Percentiles rank a stretch among this genome's conserved stretches.
Conservation (phyloP, 257 asterid genomes). For the Solanum pinnatisectum region DNA sequence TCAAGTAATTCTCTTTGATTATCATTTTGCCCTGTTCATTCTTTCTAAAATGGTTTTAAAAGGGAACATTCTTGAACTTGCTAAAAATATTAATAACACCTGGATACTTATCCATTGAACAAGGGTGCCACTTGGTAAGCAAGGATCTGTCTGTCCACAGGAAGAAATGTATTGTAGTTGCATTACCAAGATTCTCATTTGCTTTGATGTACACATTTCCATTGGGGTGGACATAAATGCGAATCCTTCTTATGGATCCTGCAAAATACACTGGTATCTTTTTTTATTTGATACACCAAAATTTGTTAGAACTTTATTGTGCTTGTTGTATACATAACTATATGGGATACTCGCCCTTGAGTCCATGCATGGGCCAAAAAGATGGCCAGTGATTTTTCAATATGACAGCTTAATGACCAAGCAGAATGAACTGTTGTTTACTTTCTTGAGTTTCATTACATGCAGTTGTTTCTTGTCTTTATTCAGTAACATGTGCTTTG, state of each 20-base stretch:
- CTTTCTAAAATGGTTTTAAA: background rate
- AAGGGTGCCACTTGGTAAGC: background rate
- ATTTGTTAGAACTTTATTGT: background rate
- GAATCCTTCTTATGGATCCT: background rate
- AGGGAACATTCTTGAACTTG: background rate
- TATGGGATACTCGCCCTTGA: background rate
- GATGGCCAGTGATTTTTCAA: background rate
- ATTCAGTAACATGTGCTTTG: background rate
- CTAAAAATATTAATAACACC: background rate
- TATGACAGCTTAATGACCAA: background rate
- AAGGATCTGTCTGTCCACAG: background rate
- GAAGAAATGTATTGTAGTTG: background rate
- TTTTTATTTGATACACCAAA: background rate
- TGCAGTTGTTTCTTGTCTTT: background rate
- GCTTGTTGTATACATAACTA: background rate
- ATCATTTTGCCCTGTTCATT: background rate
- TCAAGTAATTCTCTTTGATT: conserved; percentile 48
- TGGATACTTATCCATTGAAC: background rate
- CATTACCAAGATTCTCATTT: background rate
- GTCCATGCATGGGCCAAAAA: background rate
- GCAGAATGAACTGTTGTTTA: background rate
- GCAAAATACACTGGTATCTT: background rate
- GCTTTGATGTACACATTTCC: background rate
- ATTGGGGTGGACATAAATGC: background rate
- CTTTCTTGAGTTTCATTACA: background rate